Percentiles rank a stretch among this genome's conserved stretches.
Conservation (phyloP, 2,329 filamentous ascomycete species). For the Aspergillus candidus region DNA sequence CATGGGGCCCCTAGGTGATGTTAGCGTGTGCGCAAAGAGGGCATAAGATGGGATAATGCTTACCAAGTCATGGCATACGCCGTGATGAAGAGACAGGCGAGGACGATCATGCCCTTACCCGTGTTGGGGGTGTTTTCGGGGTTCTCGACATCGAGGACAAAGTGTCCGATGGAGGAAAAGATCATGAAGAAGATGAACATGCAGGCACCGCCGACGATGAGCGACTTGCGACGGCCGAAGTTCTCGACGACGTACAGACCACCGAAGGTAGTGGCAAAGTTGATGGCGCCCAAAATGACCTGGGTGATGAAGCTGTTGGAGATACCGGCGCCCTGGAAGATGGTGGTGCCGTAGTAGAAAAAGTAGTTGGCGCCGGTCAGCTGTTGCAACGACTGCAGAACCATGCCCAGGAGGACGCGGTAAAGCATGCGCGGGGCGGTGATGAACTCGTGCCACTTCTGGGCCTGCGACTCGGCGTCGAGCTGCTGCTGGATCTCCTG, state of each 20-base stretch:
- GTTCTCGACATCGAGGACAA: constrained; percentile 30
- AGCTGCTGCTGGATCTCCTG: constrained; percentile 53
- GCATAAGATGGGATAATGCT: background rate
- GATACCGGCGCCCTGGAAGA: constrained; percentile 60
- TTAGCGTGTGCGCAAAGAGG: constrained; percentile 50
- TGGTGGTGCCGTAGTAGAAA: constrained; percentile 49
- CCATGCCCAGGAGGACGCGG: constrained; percentile 38
- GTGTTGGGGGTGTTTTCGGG: constrained; percentile 43
- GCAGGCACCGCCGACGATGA: constrained; percentile 61
- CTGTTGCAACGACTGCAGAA: constrained; percentile 40
- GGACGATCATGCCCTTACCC: constrained; percentile 64
- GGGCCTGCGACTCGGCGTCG: constrained; percentile 44
- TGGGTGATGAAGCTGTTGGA: constrained; percentile 58
- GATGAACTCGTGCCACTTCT: constrained; percentile 39
- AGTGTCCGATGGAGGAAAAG: constrained; percentile 54
- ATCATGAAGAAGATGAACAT: constrained; percentile 61
- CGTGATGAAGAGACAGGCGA: constrained; percentile 66
- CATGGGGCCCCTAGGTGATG: constrained; percentile 58
- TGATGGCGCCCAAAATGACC: constrained; percentile 61
- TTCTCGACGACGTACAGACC: constrained; percentile 65
- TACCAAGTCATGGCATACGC: background rate
- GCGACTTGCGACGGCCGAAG: constrained; percentile 61
- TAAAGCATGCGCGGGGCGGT: constrained; percentile 43
- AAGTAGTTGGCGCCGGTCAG: constrained; percentile 44
- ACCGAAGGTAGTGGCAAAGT: constrained; percentile 60